Evolutionary conservation across 164 flowering plant species (phyloP), one percentile per base, ranked within the genome.

Genomic region (Stephania cephalantha): DNA sequence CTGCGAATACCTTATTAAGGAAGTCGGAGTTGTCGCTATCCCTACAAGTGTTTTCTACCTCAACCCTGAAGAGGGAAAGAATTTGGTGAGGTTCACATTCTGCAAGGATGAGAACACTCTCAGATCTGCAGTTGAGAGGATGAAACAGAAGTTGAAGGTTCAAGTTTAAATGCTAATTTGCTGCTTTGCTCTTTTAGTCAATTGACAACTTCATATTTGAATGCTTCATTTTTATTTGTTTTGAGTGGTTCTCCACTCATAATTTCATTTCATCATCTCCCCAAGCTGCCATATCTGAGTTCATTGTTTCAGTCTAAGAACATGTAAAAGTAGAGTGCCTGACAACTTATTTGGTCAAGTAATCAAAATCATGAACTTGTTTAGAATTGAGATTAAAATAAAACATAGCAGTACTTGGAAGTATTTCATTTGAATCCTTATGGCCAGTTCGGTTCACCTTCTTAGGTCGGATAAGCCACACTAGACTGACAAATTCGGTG

Each of bases 91-190:
- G 74, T 95, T 95, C 78, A 92, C 99, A 52, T 95, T 95, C 84
- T 93, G 99, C 88, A 95, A 95, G 80, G 99, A 95, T 80, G 99
- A 93, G 80, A 90, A 69, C 15, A 95, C 99, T n/a, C 83, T 95
- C 48, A 84, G 86, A 74, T 63, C 85, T 68, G 99, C 99, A 5
- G 95, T 95, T 9, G 83, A 82, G 76, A 87, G 97, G 81, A 92
- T 95, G 99, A 91, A 93, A 83, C 87, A 85, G 86, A 91, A 85
- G 87, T 87, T 94, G 66, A 82, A 73, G 46, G 55, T 63, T 42
- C 18, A 15, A 55, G 75, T 73, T 73, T 73, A 73, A 69, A 61
- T 25, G 8, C 25, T 2, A 61, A 3, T 61, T 18, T 50, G 55
- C 55, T 50, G 11, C 15, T 50, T 50, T 50, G 3, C 42, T 35